phyloP scores from a whole-genome alignment of 768 basidiomycete species.

The Amyloporia xantha region DNA sequence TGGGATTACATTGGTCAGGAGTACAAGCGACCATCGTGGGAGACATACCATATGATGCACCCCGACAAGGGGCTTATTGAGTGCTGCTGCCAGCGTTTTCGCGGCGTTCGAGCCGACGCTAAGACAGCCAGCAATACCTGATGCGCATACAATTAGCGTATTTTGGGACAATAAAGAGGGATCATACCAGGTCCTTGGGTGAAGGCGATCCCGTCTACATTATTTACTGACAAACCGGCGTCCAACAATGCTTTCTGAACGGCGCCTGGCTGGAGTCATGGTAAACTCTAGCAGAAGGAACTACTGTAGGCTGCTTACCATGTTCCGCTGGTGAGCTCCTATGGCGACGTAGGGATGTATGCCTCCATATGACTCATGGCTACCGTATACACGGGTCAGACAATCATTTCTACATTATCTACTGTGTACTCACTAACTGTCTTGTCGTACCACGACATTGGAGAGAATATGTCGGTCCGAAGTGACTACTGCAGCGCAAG shows the following conservation, averaged over 20 bases:
- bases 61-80: conserved; percentile 75
- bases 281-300: background rate
- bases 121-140: conserved; percentile 80
- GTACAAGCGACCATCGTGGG: conserved; percentile 8
- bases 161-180: too few species aligned
- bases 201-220: conserved; percentile 85
- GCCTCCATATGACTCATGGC: conserved; percentile 58
- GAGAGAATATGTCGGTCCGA: conserved; percentile 65
- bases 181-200: conserved; percentile 76
- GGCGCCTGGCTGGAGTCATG: conserved; percentile 54
- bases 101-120: conserved; percentile 75
- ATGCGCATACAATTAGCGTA: conserved; percentile 4
- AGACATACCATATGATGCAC: conserved; percentile 88
- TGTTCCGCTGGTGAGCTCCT: conserved; percentile 68
- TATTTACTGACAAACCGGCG: conserved; percentile 48
- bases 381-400: too few species aligned
- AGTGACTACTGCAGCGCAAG: conserved; percentile 82
- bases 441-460: conserved; percentile 84
- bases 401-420: too few species aligned
- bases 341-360: conserved; percentile 79
- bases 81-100: conserved; percentile 75
- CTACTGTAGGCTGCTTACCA: conserved; percentile 38
- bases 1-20: conserved; percentile 25
- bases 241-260: conserved; percentile 62
- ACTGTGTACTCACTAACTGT: conserved; percentile 41